Percentiles rank a stretch among this genome's conserved stretches.
Conservation (phyloP, 495 filamentous ascomycete genomes). For the Lophiotrema nucula region DNA sequence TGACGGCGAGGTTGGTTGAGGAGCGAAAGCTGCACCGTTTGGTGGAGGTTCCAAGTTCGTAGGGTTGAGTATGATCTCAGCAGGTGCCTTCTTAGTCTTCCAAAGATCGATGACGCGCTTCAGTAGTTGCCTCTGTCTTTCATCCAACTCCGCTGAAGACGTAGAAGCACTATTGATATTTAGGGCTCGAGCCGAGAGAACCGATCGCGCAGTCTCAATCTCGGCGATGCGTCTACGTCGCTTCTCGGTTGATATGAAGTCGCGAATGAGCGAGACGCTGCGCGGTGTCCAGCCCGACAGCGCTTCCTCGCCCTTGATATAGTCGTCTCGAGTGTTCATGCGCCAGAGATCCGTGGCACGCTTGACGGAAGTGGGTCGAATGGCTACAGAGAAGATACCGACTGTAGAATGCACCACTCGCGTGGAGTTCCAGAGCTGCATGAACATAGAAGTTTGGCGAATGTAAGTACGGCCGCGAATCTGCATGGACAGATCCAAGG, state of each 20-base stretch:
- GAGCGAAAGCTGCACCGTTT: conserved; percentile 57
- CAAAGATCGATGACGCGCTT: conserved; percentile 75
- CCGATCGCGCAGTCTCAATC: conserved; percentile 72
- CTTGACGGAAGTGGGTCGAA: conserved; percentile 86
- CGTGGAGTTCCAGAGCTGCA: conserved; percentile 78
- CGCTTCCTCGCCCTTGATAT: conserved; percentile 90
- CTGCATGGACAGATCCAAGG: conserved; percentile 73
- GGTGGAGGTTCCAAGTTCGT: conserved; percentile 73
- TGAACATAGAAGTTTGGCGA: conserved; percentile 80
- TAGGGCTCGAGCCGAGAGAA: conserved; percentile 50
- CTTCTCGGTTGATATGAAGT: conserved; percentile 71
- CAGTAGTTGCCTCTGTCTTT: conserved; percentile 51
- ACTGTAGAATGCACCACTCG: conserved; percentile 84
- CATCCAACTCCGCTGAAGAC: conserved; percentile 8
- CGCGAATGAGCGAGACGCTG: conserved; percentile 80
- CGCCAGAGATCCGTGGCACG: conserved; percentile 91
- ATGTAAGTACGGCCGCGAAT: conserved; percentile 82
- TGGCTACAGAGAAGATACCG: conserved; percentile 76
- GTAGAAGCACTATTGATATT: conserved; percentile 4
- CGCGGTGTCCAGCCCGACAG: conserved; percentile 82
- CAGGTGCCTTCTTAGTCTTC: conserved; percentile 71
- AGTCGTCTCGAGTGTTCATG: conserved; percentile 91
- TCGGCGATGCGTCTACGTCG: conserved; percentile 70
- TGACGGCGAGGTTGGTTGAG: conserved; percentile 27
- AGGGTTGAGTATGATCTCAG: conserved; percentile 68